Percentiles rank a stretch among this genome's conserved stretches.
phyloP scores from a whole-genome alignment of 73 alveolate genomes.

The Durusdinium trenchii region DNA sequence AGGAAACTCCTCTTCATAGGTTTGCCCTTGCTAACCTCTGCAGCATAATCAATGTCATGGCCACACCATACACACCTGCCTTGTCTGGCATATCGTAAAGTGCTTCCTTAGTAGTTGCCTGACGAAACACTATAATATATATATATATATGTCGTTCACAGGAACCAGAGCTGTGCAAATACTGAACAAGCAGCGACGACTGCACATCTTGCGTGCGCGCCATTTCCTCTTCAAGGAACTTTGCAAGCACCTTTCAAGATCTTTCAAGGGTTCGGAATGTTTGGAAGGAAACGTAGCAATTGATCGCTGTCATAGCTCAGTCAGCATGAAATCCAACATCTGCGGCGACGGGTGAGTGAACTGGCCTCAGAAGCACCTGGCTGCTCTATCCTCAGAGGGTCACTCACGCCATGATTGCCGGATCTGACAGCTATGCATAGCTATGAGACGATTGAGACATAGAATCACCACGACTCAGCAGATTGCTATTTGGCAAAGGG shows the following conservation, averaged over 20 bases:
- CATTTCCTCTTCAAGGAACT: slow-evolving; percentile 92
- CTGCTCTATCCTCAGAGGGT: slow-evolving; percentile 35
- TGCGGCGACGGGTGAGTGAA: not conserved
- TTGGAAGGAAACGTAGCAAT: not conserved
- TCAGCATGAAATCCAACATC: not conserved
- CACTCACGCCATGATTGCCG: too few relatives aligned
- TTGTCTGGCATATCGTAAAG: slow-evolving; percentile 74
- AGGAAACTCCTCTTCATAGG: not conserved
- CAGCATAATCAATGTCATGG: not conserved
- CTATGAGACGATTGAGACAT: too few relatives aligned
- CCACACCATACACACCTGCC: slow-evolving; percentile 13
- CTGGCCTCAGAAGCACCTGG: slow-evolving; percentile 57
- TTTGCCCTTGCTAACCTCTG: not conserved
- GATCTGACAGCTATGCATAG: too few relatives aligned
- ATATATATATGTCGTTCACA: not conserved
- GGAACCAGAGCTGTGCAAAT: not conserved
- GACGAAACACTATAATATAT: not conserved
- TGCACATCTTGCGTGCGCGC: slow-evolving; percentile 18
- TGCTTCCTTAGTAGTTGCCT: slow-evolving; percentile 70
- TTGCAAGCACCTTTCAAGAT: slow-evolving; percentile 34
- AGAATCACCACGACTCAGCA: too few relatives aligned
- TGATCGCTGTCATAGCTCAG: not conserved
- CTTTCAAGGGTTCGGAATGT: not conserved
- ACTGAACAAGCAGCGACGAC: not conserved
- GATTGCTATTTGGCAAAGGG: too few relatives aligned